Evolutionary conservation across 192 early-diverging fungal genomes (phyloP).

Genomic region (Lunasporangiospora selenospora): DNA sequence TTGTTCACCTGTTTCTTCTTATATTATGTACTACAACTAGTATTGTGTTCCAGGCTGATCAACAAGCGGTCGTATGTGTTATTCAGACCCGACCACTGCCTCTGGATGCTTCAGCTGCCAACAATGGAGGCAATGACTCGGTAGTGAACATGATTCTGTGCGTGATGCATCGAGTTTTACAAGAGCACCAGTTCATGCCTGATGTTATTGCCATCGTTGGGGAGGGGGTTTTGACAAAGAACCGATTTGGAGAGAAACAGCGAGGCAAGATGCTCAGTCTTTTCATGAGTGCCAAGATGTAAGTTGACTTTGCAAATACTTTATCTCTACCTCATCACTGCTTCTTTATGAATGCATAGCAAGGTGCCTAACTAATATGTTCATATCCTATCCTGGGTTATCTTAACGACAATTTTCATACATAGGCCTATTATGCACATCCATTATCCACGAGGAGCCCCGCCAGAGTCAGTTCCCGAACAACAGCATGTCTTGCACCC

Average conservation of each 20-base stretch:
- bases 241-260: constrained; percentile 67
- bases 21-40: constrained; percentile 2
- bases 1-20: not conserved
- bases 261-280: constrained; percentile 45
- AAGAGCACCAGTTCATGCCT: constrained; percentile 71
- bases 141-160: constrained; percentile 59
- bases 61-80: constrained; percentile 35
- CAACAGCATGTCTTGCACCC: not conserved
- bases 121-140: not conserved
- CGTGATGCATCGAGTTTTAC: constrained; percentile 68
- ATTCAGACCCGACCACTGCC: constrained; percentile 21
- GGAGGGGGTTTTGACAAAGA: constrained; percentile 57
- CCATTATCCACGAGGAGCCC: constrained; percentile 21
- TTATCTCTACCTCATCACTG: no score
- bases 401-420: no score
- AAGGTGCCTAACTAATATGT: no score
- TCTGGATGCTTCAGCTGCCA: not conserved
- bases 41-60: constrained; percentile 48
- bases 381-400: no score
- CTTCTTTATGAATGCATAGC: no score
- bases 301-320: no score
- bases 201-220: constrained; percentile 70
- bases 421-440: constrained; percentile 31
- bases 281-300: constrained; percentile 43
- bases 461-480: constrained; percentile 17